Evolutionary conservation across 441 rosid species (phyloP).

Genomic region (Hura crepitans): DNA sequence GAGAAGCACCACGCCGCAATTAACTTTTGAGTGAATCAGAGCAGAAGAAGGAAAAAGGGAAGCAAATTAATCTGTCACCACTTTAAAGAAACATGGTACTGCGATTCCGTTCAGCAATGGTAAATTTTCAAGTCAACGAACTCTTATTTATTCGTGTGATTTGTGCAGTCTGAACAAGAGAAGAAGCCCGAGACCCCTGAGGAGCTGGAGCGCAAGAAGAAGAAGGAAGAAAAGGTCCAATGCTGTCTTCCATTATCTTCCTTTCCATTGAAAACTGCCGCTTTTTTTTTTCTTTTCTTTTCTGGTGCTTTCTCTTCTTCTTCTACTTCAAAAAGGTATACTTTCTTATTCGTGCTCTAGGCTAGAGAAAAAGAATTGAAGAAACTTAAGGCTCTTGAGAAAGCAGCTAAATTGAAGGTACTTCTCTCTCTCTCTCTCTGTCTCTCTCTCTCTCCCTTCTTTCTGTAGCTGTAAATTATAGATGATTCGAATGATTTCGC

Average conservation of each 20-base stretch:
- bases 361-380: constrained; percentile 79
- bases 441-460: not conserved
- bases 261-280: not conserved
- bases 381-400: constrained; percentile 78
- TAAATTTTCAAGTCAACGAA: not conserved
- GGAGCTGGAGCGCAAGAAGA: constrained; percentile 86
- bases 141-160: not conserved
- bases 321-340: not conserved
- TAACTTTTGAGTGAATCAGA: too few species aligned
- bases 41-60: too few species aligned
- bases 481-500: not conserved
- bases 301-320: not conserved
- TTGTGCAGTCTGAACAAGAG: constrained; percentile 7
- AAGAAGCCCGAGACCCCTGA: constrained; percentile 28
- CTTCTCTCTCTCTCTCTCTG: not conserved
- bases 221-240: constrained; percentile 85
- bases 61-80: too few species aligned
- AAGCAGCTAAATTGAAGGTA: constrained; percentile 75
- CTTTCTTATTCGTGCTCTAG: constrained; percentile 24
- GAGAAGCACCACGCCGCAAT: too few species aligned
- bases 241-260: too few species aligned
- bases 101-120: too few species aligned
- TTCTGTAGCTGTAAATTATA: not conserved
- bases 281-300: not conserved
- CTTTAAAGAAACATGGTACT: too few species aligned